Evolutionary conservation across 2,329 filamentous ascomycete genomes (phyloP).

Genomic region (Epichloe aotearoae): DNA sequence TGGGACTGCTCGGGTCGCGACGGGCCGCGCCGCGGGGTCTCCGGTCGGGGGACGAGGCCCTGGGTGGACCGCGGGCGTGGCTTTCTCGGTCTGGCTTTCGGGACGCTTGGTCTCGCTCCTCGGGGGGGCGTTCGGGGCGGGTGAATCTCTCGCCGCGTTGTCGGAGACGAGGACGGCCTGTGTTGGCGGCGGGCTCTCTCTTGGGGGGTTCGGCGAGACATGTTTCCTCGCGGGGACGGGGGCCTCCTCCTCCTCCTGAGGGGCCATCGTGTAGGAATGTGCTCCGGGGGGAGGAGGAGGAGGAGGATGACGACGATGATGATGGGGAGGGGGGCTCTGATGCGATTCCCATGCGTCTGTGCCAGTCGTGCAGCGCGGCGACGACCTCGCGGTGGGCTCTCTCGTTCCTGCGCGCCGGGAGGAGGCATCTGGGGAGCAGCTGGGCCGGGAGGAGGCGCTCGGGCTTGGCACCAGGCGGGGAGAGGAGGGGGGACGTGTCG

Average conservation of each 20-base stretch:
- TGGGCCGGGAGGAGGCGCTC: constrained; percentile 73
- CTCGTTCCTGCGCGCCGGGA: constrained; percentile 47
- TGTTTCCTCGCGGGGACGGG: not conserved
- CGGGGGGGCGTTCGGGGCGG: not conserved
- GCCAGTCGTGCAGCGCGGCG: constrained; percentile 39
- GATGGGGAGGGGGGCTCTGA: not conserved
- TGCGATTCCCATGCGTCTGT: constrained; percentile 9
- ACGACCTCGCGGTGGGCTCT: constrained; percentile 47
- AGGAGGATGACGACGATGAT: too few relatives aligned
- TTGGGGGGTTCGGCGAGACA: not conserved
- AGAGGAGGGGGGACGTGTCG: constrained; percentile 12
- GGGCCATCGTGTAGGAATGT: constrained; percentile 1
- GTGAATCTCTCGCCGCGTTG: not conserved
- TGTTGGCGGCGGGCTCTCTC: not conserved
- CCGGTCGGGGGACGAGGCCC: too few relatives aligned
- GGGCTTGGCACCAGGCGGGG: constrained; percentile 39
- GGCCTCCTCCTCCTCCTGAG: not conserved
- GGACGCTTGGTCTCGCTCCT: too few relatives aligned
- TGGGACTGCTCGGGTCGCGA: too few relatives aligned
- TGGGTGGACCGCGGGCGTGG: too few relatives aligned
- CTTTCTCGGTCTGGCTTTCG: too few relatives aligned
- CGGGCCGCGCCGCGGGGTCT: too few relatives aligned
- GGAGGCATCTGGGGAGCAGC: constrained; percentile 58
- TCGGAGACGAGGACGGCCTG: not conserved
- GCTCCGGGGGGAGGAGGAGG: constrained; percentile 1